A percentile compares a stretch with the other conserved stretches of the same genome.
phyloP scores from a whole-genome alignment of 2,329 filamentous ascomycete species.

The Cladorrhinum sp. region DNA sequence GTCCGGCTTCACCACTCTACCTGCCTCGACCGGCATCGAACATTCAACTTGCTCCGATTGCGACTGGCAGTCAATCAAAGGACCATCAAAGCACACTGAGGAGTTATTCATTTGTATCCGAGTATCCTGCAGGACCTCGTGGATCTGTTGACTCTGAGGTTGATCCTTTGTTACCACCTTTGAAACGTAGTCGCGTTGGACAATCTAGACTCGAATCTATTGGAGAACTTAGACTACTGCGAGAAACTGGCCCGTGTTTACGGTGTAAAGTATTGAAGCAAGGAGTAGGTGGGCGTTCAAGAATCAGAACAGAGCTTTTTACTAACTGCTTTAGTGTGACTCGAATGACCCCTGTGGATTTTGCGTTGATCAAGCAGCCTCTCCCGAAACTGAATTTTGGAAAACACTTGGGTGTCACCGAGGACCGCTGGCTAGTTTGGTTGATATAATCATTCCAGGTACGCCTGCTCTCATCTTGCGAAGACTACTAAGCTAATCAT shows the following conservation, averaged over 20 bases:
- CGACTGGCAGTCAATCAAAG: conserved; percentile 34
- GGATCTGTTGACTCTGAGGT: conserved; percentile 46
- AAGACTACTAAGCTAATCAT: conserved; percentile 23
- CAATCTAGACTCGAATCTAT: conserved; percentile 56
- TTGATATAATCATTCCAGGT: conserved; percentile 52
- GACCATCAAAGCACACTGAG: conserved; percentile 42
- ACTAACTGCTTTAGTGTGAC: conserved; percentile 46
- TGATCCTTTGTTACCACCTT: conserved; percentile 52
- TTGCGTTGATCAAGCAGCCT: conserved; percentile 40
- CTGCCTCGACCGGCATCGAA: conserved; percentile 36
- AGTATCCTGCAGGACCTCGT: conserved; percentile 37
- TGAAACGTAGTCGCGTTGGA: conserved; percentile 52
- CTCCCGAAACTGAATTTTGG: conserved; percentile 46
- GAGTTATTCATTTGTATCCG: conserved; percentile 41
- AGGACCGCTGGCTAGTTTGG: conserved; percentile 45
- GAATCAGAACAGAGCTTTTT: neutral
- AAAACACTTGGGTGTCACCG: conserved; percentile 50
- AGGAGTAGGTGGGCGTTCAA: conserved; percentile 38
- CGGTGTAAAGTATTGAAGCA: conserved; percentile 48
- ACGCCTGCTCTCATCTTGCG: conserved; percentile 19
- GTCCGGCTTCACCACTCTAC: conserved; percentile 39
- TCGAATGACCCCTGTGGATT: conserved; percentile 47
- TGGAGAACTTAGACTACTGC: conserved; percentile 51
- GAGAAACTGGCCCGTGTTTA: conserved; percentile 48
- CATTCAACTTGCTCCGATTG: conserved; percentile 37